A percentile compares a stretch with the other conserved stretches of the same genome.
Evolutionary conservation across 768 basidiomycete species (phyloP).

Genomic region (Thelephora ganbajun): DNA sequence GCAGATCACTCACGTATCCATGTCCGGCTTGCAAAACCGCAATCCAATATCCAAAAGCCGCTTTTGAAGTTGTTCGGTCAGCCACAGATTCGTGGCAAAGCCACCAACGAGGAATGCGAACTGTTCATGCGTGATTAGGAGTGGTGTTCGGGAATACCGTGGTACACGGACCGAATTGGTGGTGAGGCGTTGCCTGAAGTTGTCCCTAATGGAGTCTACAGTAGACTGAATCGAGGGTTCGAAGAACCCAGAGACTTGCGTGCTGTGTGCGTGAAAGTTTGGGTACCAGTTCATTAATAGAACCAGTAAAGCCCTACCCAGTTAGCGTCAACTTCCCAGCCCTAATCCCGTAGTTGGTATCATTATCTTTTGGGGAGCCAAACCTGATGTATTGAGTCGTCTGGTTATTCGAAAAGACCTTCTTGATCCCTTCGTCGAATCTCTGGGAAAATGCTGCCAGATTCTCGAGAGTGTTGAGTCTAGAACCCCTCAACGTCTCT

Average conservation of each 20-base stretch:
- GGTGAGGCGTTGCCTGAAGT: too few species aligned
- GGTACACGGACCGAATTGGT: conserved; percentile 9
- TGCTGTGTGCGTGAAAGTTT: conserved; percentile 11
- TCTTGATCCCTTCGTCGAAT: conserved; percentile 27
- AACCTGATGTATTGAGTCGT: conserved; percentile 26
- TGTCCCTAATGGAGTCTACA: conserved; percentile 21
- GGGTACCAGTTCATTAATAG: neutral
- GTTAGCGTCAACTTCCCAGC: conserved; percentile 25
- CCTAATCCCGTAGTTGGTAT: conserved; percentile 23
- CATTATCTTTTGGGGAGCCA: conserved; percentile 25
- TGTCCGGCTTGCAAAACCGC: neutral
- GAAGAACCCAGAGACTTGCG: conserved; percentile 26
- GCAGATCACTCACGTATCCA: neutral
- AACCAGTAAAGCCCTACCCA: conserved; percentile 16
- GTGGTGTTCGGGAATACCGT: conserved; percentile 46
- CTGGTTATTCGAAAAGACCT: conserved; percentile 24
- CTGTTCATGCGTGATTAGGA: too few species aligned
- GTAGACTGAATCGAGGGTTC: conserved; percentile 29
- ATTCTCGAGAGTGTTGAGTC: conserved; percentile 18
- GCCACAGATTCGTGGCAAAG: conserved; percentile 73
- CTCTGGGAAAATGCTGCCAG: conserved; percentile 21
- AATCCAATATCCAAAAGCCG: conserved; percentile 22
- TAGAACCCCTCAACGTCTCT: conserved; percentile 20
- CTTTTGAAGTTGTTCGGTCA: conserved; percentile 63
- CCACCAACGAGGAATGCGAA: conserved; percentile 78